phyloP scores from a whole-genome alignment of 208 protist species.

The Trypanosoma conorhini region DNA sequence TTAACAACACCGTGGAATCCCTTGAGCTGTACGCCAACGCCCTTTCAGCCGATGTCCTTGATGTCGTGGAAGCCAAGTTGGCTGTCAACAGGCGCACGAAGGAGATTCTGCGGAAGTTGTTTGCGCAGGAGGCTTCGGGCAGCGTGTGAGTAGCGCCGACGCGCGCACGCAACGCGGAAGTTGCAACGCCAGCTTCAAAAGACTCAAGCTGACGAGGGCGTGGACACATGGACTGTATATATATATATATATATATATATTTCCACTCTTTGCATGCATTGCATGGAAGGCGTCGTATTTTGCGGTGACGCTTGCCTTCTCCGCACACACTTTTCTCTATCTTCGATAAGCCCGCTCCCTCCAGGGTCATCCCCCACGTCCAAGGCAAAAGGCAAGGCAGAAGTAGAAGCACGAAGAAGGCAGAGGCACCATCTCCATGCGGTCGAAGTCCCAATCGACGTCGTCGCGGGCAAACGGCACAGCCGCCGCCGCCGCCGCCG shows the following conservation, averaged over 20 bases:
- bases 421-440: neutral
- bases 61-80: slow-evolving; percentile 58
- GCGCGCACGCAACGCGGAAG: neutral
- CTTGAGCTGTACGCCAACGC: slow-evolving; percentile 46
- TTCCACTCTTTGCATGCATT: neutral
- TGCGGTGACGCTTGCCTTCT: neutral
- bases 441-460: slow-evolving; percentile 3
- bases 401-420: neutral
- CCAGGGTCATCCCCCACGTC: neutral
- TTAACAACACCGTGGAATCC: slow-evolving; percentile 51
- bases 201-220: neutral
- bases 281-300: neutral
- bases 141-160: neutral
- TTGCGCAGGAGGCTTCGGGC: neutral
- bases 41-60: slow-evolving; percentile 37
- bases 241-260: neutral
- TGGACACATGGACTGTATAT: neutral
- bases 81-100: slow-evolving; percentile 42
- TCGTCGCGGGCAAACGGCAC: neutral
- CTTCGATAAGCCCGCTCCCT: neutral
- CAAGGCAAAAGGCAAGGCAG: neutral
- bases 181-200: neutral
- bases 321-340: neutral
- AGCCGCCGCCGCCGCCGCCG: neutral
- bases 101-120: slow-evolving; percentile 1